These are phyloP conservation scores for Rubroboletus satanas DNA, from an alignment of 768 basidiomycete genomes.

Conservation along the genomic window DNA sequence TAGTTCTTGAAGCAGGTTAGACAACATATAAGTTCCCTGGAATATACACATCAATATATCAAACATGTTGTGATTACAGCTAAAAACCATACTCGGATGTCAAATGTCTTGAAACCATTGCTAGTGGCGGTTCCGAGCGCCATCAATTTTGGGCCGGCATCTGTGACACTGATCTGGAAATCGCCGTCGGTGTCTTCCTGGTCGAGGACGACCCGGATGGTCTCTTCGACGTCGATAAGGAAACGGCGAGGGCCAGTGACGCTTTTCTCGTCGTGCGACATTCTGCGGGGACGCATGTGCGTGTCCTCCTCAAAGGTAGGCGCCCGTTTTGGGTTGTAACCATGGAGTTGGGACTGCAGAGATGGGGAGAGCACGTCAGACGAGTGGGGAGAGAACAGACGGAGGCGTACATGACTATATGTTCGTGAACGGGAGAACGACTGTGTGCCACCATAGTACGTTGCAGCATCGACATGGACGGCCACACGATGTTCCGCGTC, in stretches of 20 bases:
- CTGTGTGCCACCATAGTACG: slow-evolving; percentile 81
- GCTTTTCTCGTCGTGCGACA: slow-evolving; percentile 93
- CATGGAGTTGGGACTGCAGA: slow-evolving; percentile 63
- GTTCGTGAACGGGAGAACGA: slow-evolving; percentile 79
- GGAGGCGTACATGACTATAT: slow-evolving; percentile 70
- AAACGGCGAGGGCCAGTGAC: slow-evolving; percentile 79
- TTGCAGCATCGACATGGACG: slow-evolving; percentile 65
- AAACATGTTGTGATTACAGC: not conserved
- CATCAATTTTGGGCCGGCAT: slow-evolving; percentile 95
- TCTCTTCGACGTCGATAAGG: slow-evolving; percentile 97
- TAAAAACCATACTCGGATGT: slow-evolving; percentile 68
- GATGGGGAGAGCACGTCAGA: slow-evolving; percentile 16
- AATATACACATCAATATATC: slow-evolving; percentile 12
- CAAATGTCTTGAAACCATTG: slow-evolving; percentile 97
- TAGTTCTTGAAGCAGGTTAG: slow-evolving; percentile 97
- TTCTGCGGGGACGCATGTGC: slow-evolving; percentile 67
- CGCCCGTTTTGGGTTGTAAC: slow-evolving; percentile 64
- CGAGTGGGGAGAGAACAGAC: slow-evolving; percentile 1
- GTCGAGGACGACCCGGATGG: slow-evolving; percentile 91
- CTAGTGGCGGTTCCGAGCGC: slow-evolving; percentile 94
- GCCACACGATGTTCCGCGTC: slow-evolving; percentile 43
- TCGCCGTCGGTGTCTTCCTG: slow-evolving; percentile 98
- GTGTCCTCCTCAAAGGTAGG: slow-evolving; percentile 77
- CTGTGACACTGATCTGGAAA: slow-evolving; percentile 93
- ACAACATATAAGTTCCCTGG: slow-evolving; percentile 98